Conservation (phyloP, 2,329 filamentous ascomycete genomes). For the Epichloe amarillans region DNA sequence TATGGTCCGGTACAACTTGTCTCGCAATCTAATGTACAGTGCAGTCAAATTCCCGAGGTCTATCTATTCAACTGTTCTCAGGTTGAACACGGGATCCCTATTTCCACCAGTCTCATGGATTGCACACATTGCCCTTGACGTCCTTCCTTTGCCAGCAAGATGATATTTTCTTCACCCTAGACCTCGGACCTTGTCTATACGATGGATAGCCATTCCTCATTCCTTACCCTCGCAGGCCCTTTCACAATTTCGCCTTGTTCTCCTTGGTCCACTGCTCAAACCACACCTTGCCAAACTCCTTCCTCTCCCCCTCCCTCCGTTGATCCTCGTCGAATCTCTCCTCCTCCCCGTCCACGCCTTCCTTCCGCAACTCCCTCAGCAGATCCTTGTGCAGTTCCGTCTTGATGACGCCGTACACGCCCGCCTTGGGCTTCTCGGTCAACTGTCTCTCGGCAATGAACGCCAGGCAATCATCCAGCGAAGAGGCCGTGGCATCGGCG, state of each 20-base stretch:
- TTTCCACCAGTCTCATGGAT: too few relatives aligned
- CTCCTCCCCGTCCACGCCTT: conserved; percentile 36
- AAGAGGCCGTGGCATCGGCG: conserved; percentile 48
- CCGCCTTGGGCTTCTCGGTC: conserved; percentile 45
- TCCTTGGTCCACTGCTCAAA: conserved; percentile 34
- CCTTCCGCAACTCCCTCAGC: conserved; percentile 41
- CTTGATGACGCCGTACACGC: conserved; percentile 60
- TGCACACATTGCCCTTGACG: too few relatives aligned
- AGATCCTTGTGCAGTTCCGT: conserved; percentile 61
- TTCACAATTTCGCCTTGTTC: conserved; percentile 26
- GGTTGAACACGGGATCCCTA: too few relatives aligned
- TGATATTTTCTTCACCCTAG: too few relatives aligned
- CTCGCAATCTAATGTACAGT: not conserved
- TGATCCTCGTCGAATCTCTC: conserved; percentile 30
- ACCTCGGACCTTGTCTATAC: too few relatives aligned
- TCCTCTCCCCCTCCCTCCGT: conserved; percentile 26
- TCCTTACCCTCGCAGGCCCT: not conserved
- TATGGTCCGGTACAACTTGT: not conserved
- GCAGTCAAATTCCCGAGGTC: not conserved
- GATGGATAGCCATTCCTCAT: not conserved
- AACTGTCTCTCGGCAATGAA: conserved; percentile 49
- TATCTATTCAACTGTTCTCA: too few relatives aligned
- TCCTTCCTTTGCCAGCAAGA: too few relatives aligned
- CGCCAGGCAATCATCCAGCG: conserved; percentile 43
- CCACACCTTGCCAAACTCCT: conserved; percentile 32